Conservation (phyloP, 176 grass and related monocot genomes). For the Thinopyrum elongatum region DNA sequence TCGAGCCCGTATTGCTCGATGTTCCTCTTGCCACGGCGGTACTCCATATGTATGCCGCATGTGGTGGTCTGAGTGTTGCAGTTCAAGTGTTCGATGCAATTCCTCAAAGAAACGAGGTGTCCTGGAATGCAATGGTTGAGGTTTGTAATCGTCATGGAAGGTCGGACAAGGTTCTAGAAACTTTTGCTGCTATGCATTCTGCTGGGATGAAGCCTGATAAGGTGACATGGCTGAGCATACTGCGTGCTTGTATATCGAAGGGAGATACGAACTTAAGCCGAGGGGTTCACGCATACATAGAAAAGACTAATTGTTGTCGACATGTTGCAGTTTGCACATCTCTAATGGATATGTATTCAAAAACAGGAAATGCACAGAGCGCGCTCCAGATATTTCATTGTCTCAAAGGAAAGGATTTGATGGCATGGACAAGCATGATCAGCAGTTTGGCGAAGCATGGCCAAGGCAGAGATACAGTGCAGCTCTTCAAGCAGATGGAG, state of each 20-base stretch:
- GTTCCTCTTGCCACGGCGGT: conserved; percentile 14
- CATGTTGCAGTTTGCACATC: conserved; percentile 37
- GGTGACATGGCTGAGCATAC: conserved; percentile 39
- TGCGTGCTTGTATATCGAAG: conserved; percentile 19
- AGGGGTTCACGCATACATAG: conserved; percentile 31
- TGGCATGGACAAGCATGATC: conserved; percentile 49
- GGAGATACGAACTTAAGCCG: conserved; percentile 22
- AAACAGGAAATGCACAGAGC: conserved; percentile 28
- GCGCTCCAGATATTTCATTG: conserved; percentile 29
- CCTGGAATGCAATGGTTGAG: conserved; percentile 47
- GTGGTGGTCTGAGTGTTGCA: background rate
- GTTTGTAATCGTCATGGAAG: conserved; percentile 23
- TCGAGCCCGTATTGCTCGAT: conserved; percentile 19
- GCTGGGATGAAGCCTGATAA: conserved; percentile 26
- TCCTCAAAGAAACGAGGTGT: conserved; percentile 16
- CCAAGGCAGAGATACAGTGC: conserved; percentile 26
- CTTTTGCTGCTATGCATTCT: conserved; percentile 28
- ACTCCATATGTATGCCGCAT: conserved; percentile 8
- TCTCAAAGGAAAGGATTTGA: conserved; percentile 32
- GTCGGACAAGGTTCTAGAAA: conserved; percentile 11
- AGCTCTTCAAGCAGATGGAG: conserved; percentile 46
- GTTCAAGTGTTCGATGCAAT: conserved; percentile 8
- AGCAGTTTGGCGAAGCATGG: conserved; percentile 36
- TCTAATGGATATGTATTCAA: conserved; percentile 42
- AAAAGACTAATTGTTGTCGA: conserved; percentile 35